Percentiles rank a stretch among this genome's conserved stretches.
Conservation (phyloP, 1,139 yeast species). For the Taphrina pruni region DNA sequence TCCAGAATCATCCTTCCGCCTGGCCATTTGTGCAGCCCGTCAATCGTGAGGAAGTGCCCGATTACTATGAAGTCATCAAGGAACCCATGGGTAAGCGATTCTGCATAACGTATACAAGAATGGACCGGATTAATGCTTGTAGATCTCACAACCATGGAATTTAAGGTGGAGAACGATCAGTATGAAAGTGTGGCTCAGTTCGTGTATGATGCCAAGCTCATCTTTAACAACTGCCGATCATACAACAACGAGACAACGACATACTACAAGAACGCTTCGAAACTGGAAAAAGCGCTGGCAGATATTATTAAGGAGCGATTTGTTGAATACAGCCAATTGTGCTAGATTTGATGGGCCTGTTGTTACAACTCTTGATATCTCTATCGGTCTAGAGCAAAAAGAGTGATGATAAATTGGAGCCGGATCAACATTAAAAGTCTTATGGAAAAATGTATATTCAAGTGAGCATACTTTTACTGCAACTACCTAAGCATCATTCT, state of each 20-base stretch:
- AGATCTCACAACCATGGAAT: conserved; percentile 93
- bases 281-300: conserved; percentile 37
- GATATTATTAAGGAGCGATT: conserved; percentile 39
- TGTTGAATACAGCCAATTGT: conserved; percentile 27
- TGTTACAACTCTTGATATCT: no score
- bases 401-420: no score
- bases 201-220: conserved; percentile 81
- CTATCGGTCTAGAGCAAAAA: no score
- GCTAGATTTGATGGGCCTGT: background rate
- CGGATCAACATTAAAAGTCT: no score
- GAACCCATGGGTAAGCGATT: conserved; percentile 75
- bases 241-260: conserved; percentile 91
- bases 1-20: conserved; percentile 95
- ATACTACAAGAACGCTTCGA: conserved; percentile 61
- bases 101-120: background rate
- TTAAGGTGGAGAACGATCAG: conserved; percentile 86
- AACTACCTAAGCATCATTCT: background rate
- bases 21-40: conserved; percentile 98
- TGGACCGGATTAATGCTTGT: background rate
- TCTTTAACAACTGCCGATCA: conserved; percentile 87
- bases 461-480: no score
- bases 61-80: conserved; percentile 91
- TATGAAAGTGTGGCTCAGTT: conserved; percentile 91
- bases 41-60: conserved; percentile 90
- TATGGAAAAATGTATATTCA: no score